phyloP scores from a whole-genome alignment of 352 stramenopile species.

The Phytopythium vexans region DNA sequence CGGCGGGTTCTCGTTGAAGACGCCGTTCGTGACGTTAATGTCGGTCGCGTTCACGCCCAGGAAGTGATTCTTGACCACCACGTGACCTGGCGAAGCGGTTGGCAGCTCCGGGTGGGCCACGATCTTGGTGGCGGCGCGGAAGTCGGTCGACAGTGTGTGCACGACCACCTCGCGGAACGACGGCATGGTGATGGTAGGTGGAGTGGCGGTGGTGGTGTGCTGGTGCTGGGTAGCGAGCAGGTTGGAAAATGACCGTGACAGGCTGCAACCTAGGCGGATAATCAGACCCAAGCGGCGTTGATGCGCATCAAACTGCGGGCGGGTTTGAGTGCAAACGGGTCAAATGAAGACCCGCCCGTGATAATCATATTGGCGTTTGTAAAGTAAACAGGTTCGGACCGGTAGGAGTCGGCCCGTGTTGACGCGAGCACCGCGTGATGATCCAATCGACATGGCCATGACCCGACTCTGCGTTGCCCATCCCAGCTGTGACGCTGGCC shows the following conservation, averaged over 20 bases:
- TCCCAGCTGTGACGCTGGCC: too few species aligned
- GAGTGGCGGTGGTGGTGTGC: background rate
- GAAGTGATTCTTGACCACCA: conserved; percentile 32
- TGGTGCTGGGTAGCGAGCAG: too few species aligned
- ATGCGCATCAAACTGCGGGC: too few species aligned
- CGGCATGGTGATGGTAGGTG: conserved; percentile 6
- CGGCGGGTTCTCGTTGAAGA: conserved; percentile 24
- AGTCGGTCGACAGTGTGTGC: conserved; percentile 41
- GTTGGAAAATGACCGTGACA: too few species aligned
- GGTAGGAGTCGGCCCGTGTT: background rate
- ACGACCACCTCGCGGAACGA: conserved; percentile 28
- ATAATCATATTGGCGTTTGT: too few species aligned
- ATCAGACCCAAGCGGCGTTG: too few species aligned
- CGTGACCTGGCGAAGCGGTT: conserved; percentile 16
- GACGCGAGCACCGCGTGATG: background rate
- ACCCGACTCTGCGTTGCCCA: too few species aligned
- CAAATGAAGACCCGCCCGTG: too few species aligned
- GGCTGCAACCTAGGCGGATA: too few species aligned
- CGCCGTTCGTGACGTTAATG: conserved; percentile 41
- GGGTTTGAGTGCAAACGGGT: too few species aligned
- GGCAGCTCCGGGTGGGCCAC: conserved; percentile 20
- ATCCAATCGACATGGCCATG: background rate
- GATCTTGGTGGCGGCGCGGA: conserved; percentile 28
- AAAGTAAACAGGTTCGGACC: too few species aligned
- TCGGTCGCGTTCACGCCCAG: conserved; percentile 51